Conservation (phyloP, 2,329 filamentous ascomycete species). For the Didymellaceae sp. region DNA sequence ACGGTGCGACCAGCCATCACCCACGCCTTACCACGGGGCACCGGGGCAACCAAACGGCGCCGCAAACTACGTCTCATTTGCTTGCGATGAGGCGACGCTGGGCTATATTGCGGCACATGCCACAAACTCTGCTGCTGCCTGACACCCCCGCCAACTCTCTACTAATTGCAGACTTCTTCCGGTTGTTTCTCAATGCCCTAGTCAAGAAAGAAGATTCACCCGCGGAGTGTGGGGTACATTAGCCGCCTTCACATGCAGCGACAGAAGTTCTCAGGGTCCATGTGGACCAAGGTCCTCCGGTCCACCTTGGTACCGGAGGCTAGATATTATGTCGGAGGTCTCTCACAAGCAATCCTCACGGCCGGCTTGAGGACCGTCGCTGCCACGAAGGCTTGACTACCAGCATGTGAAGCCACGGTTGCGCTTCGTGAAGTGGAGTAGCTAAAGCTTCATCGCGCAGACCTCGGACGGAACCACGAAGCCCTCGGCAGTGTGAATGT, state of each 20-base stretch:
- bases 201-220: constrained; percentile 24
- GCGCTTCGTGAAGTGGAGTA: background rate
- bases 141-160: constrained; percentile 6
- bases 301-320: constrained; percentile 23
- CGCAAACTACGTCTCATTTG: constrained; percentile 15
- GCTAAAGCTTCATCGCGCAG: constrained; percentile 3
- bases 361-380: constrained; percentile 20
- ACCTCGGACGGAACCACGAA: constrained; percentile 2
- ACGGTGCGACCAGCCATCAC: constrained; percentile 3
- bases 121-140: constrained; percentile 22
- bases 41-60: constrained; percentile 9
- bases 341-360: constrained; percentile 19
- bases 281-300: constrained; percentile 15
- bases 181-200: constrained; percentile 12
- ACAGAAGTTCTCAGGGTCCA: constrained; percentile 38
- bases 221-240: constrained; percentile 46
- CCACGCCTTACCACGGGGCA: constrained; percentile 1
- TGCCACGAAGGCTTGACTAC: background rate
- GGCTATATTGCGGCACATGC: constrained; percentile 10
- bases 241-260: constrained; percentile 34
- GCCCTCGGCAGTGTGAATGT: constrained; percentile 3
- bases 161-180: constrained; percentile 14
- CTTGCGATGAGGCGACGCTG: constrained; percentile 12
- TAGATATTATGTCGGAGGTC: constrained; percentile 21
- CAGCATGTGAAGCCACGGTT: constrained; percentile 14